Percentiles rank a stretch among this genome's conserved stretches.
Conservation (phyloP, 176 grass and related monocot species). For the Elymus sibiricus region DNA sequence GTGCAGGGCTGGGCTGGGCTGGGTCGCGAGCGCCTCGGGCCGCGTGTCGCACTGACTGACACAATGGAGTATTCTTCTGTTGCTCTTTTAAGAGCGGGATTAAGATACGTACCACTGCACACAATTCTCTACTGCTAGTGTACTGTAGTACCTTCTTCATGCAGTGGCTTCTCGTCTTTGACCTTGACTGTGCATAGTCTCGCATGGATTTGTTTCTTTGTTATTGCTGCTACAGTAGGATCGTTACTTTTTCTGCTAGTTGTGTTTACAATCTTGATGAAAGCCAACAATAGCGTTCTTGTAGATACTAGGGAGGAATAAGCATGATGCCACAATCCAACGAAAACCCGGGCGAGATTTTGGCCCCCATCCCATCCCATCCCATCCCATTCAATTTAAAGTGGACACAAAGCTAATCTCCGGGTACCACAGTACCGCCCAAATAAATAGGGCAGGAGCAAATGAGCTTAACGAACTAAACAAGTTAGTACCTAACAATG, state of each 20-base stretch:
- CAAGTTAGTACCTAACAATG: background rate
- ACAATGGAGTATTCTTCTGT: constrained; percentile 23
- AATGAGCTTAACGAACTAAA: background rate
- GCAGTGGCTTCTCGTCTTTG: background rate
- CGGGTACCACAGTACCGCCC: background rate
- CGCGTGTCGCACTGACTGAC: background rate
- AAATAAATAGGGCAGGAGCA: background rate
- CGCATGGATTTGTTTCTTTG: background rate
- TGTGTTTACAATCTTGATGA: background rate
- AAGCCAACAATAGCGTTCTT: background rate
- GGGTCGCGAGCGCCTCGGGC: background rate
- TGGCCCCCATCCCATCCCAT: background rate
- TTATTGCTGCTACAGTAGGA: no score
- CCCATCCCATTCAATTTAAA: constrained; percentile 2
- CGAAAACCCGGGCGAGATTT: background rate
- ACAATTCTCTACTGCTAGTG: background rate
- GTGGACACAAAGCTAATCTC: constrained; percentile 22
- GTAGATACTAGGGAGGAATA: background rate
- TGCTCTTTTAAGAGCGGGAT: constrained; percentile 19
- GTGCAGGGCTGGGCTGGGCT: background rate
- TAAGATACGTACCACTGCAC: background rate
- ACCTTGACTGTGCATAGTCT: background rate
- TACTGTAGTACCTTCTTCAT: background rate
- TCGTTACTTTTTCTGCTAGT: no score
- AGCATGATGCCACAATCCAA: background rate